Evolutionary conservation across 2,329 filamentous ascomycete genomes (phyloP), one percentile per base, ranked within the genome.

Genomic region (Aulographum hederae): DNA sequence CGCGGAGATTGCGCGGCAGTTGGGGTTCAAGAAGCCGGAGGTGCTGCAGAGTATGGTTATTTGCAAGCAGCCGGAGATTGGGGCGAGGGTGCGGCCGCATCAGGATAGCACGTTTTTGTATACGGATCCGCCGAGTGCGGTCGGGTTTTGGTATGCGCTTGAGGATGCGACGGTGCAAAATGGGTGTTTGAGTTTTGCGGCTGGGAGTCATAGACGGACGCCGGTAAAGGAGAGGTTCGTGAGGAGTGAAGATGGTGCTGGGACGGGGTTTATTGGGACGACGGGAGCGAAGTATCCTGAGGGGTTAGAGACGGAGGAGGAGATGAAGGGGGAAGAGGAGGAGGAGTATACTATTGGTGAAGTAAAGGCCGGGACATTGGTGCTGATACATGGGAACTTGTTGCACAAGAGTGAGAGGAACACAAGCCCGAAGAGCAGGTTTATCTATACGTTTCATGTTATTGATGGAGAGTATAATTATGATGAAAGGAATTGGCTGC

Each of bases 331-430:
- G n/a, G 53, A 48, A 15, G 45, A 46, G 31, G 59, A 62, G 14
- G 65, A 66, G 36, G 63, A 70, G 38, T 89, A 92, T 53, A 73
- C 78, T 32, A 58, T 84, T 30, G 78, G 79, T 3, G 80, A 93
- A 60, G 82, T 95, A 33, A 86, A 85, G 58, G 84, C 85, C 0
- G 89, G 89, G 0, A 79, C 78, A 29, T 53, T 98, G 52, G 84
- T 95, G 30, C 57, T 98, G 38, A 95, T 98, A 41, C 86, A 98
- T 58, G 89, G 89, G 2, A 95, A 95, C 53, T 57, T 94, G 43
- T 51, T 95, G 58, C 89, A 98, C 56, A 92, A 92, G 69, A 94
- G 85, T 50, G 84, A 93, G 67, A 80, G 69, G 63, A 98, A 98
- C 51, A 66, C 69, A 34, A 92, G 85, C 50, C 56, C 66, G 40